These are phyloP conservation scores for Fusarium goolgardi DNA, from an alignment of 2,329 filamentous ascomycete species.

Conservation along the genomic window DNA sequence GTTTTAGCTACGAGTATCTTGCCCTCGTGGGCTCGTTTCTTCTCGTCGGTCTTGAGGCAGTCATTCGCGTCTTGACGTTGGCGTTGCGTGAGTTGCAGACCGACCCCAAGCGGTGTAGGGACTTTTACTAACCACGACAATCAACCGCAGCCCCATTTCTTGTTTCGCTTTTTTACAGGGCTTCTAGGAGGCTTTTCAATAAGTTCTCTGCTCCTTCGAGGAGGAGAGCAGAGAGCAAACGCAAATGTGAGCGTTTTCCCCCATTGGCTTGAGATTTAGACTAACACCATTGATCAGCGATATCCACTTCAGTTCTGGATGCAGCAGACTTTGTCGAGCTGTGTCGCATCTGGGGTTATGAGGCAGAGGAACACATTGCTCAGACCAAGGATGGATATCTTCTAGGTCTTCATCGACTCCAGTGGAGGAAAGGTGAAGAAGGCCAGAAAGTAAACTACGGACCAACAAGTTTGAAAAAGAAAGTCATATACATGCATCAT, in stretches of 20 bases:
- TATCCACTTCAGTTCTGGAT: conserved; percentile 82
- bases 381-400: conserved; percentile 95
- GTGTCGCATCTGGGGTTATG: conserved; percentile 91
- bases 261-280: conserved; percentile 52
- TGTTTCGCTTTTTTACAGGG: conserved; percentile 83
- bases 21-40: conserved; percentile 86
- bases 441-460: conserved; percentile 80
- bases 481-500: conserved; percentile 93
- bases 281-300: conserved; percentile 68
- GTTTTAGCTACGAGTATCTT: conserved; percentile 80
- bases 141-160: conserved; percentile 74
- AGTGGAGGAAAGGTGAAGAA: conserved; percentile 85
- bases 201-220: conserved; percentile 76
- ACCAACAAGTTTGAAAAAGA: conserved; percentile 76
- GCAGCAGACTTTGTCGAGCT: conserved; percentile 93
- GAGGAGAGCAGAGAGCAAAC: conserved; percentile 74
- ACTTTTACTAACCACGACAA: conserved; percentile 12
- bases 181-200: conserved; percentile 86
- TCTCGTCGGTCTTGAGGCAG: conserved; percentile 82
- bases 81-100: conserved; percentile 75
- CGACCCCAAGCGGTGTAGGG: conserved; percentile 22
- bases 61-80: conserved; percentile 87
- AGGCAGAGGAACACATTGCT: conserved; percentile 94
- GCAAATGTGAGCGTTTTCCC: conserved; percentile 63
- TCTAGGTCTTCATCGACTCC: conserved; percentile 87